Percentiles rank a stretch among this genome's conserved stretches.
Conservation (phyloP, 2,329 filamentous ascomycete genomes). For the Cordyceps farinosa region DNA sequence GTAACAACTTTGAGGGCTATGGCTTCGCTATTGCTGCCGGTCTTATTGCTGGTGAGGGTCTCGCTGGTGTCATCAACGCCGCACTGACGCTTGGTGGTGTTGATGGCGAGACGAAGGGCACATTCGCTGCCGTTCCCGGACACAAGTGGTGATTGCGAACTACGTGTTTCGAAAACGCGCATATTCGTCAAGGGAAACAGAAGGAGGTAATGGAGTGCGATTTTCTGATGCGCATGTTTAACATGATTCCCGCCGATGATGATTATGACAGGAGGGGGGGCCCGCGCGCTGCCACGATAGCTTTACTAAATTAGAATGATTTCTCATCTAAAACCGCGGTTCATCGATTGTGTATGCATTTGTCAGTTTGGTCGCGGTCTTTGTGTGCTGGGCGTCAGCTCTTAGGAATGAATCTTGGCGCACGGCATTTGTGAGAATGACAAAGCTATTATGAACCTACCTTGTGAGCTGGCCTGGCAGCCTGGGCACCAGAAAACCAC, state of each 20-base stretch:
- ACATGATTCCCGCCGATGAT: neutral
- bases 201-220: neutral
- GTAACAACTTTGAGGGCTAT: conserved; percentile 50
- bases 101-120: conserved; percentile 19
- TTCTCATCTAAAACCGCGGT: neutral
- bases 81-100: conserved; percentile 35
- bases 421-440: neutral
- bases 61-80: conserved; percentile 60
- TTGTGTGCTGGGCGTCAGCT: neutral
- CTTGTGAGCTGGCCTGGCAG: too few species aligned
- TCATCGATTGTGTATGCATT: neutral
- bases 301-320: neutral
- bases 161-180: too few species aligned
- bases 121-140: conserved; percentile 21
- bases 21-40: conserved; percentile 59
- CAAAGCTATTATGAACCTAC: conserved; percentile 5
- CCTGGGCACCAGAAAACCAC: neutral
- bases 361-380: neutral
- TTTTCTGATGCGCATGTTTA: neutral
- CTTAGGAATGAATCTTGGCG: neutral
- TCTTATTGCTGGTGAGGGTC: conserved; percentile 60
- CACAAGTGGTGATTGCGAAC: neutral
- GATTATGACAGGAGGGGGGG: neutral
- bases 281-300: neutral
- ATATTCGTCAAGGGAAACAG: neutral